Percentiles rank a stretch among this genome's conserved stretches.
Conservation (phyloP, 345 rosid species). For the Brassica carinata region DNA sequence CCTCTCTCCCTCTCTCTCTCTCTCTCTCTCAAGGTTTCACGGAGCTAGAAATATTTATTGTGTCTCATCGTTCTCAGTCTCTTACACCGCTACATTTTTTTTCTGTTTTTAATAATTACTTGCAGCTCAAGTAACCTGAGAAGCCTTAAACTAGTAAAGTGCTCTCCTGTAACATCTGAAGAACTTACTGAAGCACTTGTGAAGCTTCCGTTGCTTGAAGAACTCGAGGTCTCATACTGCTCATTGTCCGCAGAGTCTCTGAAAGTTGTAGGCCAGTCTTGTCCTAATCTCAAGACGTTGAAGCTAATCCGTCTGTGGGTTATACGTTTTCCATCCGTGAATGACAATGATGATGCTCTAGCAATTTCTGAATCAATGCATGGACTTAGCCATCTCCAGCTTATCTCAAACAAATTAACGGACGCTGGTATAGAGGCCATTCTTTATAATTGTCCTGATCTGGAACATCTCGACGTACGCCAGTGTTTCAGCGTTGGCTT, state of each 20-base stretch:
- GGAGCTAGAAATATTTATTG: too few species aligned
- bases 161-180: conserved; percentile 41
- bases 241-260: conserved; percentile 5
- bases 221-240: conserved; percentile 51
- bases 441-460: background rate
- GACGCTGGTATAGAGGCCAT: background rate
- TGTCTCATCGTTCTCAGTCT: too few species aligned
- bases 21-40: too few species aligned
- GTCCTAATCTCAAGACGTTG: conserved; percentile 23
- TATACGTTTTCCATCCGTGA: background rate
- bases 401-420: background rate
- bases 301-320: conserved; percentile 5
- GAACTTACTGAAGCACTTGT: conserved; percentile 46
- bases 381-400: background rate
- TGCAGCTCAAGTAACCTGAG: conserved; percentile 53
- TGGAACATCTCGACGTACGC: background rate
- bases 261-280: conserved; percentile 18
- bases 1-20: background rate
- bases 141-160: conserved; percentile 45
- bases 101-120: background rate
- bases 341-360: background rate
- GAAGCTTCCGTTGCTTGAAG: conserved; percentile 59
- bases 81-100: too few species aligned
- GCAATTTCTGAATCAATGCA: background rate
- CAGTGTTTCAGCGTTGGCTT: background rate